Evolutionary conservation across 2,329 filamentous ascomycete genomes (phyloP).

Genomic region (Aspergillus vadensis): DNA sequence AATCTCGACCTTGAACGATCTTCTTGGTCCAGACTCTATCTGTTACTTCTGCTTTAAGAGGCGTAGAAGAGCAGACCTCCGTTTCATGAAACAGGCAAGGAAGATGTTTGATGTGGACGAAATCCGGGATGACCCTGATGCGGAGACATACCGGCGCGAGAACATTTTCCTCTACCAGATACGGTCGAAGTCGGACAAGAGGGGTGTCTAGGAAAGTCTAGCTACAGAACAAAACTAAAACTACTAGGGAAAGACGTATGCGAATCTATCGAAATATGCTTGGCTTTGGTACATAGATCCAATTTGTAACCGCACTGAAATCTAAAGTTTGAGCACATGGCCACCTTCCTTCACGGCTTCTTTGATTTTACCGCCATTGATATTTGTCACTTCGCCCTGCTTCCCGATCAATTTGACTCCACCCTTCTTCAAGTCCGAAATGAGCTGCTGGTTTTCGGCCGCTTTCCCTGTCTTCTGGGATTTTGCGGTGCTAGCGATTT

Average conservation of each 20-base stretch:
- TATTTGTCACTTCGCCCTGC: constrained; percentile 80
- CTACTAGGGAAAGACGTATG: background rate
- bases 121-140: constrained; percentile 57
- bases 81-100: constrained; percentile 71
- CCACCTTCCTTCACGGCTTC: constrained; percentile 27
- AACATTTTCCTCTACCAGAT: constrained; percentile 44
- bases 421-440: constrained; percentile 75
- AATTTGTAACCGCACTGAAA: background rate
- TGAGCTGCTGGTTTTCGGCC: constrained; percentile 55
- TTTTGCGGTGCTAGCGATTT: constrained; percentile 59
- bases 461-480: constrained; percentile 48
- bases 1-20: constrained; percentile 71
- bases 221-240: constrained; percentile 1
- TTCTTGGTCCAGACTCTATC: constrained; percentile 66
- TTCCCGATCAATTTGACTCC: constrained; percentile 90
- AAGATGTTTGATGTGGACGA: constrained; percentile 67
- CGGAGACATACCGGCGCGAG: constrained; percentile 38
- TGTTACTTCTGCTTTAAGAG: constrained; percentile 96
- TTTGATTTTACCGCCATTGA: constrained; percentile 74
- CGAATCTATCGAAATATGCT: background rate
- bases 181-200: constrained; percentile 26
- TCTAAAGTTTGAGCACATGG: constrained; percentile 41
- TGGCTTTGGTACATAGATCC: too few species aligned
- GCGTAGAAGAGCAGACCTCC: constrained; percentile 75
- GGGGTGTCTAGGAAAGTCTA: background rate